Evolutionary conservation across 352 stramenopile species (phyloP).

Genomic region (Phytophthora cajani): DNA sequence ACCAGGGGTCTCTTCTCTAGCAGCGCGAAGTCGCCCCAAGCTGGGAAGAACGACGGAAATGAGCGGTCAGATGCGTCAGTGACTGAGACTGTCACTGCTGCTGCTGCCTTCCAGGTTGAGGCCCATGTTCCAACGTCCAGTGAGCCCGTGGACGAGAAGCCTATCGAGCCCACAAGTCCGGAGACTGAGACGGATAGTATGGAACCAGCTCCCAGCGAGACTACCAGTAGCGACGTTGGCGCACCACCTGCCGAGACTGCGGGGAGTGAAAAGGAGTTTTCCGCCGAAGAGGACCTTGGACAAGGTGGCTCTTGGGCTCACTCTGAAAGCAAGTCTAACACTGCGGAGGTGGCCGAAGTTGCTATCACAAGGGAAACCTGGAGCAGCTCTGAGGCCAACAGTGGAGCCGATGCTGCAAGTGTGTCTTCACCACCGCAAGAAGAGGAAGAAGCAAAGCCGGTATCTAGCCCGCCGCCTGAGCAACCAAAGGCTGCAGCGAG

Average conservation of each 20-base stretch:
- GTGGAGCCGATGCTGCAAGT: not conserved
- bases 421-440: not conserved
- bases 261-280: not conserved
- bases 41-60: not conserved
- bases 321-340: not conserved
- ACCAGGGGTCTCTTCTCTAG: not conserved
- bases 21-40: not conserved
- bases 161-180: not conserved
- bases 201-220: no score
- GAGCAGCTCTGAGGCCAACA: not conserved
- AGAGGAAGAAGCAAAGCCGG: not conserved
- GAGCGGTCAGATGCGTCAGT: not conserved
- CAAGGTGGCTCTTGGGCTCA: not conserved
- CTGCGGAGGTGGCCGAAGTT: not conserved
- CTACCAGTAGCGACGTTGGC: not conserved
- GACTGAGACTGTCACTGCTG: not conserved
- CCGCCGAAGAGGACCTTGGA: not conserved
- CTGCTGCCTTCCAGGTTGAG: not conserved
- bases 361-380: not conserved
- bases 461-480: not conserved
- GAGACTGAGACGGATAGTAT: not conserved
- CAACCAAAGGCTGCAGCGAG: slow-evolving; percentile 4
- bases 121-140: not conserved
- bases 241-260: not conserved
- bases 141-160: not conserved